These are phyloP conservation scores for Aspergillus terreus DNA, from an alignment of 2,329 filamentous ascomycete genomes.

Conservation along the genomic window DNA sequence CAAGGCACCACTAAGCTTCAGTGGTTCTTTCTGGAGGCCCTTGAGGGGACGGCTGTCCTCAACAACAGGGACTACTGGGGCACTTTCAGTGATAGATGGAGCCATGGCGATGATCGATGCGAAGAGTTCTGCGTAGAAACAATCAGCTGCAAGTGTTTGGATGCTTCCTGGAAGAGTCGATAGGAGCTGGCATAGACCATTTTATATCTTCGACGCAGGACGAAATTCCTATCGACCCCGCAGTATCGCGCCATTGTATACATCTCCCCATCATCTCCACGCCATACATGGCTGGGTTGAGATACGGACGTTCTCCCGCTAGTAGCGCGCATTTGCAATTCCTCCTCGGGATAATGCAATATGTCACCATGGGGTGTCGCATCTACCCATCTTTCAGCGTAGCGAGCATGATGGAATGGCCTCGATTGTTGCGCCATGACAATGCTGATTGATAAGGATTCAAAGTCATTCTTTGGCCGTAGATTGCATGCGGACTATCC, in stretches of 20 bases:
- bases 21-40: slow-evolving; percentile 21
- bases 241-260: neutral
- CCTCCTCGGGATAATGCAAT: slow-evolving; percentile 11
- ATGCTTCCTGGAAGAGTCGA: neutral
- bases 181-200: neutral
- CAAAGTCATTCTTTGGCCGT: too few relatives aligned
- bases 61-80: slow-evolving; percentile 14
- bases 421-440: neutral
- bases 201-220: neutral
- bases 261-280: neutral
- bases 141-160: neutral
- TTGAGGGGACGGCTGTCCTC: slow-evolving; percentile 14
- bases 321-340: slow-evolving; percentile 7
- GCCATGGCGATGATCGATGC: slow-evolving; percentile 13
- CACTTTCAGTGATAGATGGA: slow-evolving; percentile 17
- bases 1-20: slow-evolving; percentile 40
- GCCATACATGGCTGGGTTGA: neutral
- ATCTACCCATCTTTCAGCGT: neutral
- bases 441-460: neutral
- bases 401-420: neutral
- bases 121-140: neutral
- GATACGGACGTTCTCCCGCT: neutral
- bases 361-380: slow-evolving; percentile 7
- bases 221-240: neutral
- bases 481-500: too few relatives aligned